Conservation (phyloP, 352 stramenopile genomes). For the Phytophthora idaei region DNA sequence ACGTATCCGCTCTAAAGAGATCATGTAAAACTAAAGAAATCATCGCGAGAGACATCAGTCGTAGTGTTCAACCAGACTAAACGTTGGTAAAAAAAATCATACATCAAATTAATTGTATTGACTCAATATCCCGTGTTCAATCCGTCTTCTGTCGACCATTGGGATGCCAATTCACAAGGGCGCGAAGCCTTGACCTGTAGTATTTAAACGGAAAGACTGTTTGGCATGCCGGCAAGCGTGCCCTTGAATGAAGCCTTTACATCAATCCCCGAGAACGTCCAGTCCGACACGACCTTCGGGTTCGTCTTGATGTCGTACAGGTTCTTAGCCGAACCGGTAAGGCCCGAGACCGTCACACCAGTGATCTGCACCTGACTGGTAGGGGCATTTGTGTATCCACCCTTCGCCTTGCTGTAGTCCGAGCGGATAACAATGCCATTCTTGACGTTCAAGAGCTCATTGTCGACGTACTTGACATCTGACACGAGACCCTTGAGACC, state of each 20-base stretch:
- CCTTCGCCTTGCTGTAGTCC: slow-evolving; percentile 43
- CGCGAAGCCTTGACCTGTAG: neutral
- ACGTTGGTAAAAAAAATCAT: neutral
- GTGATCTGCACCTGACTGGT: slow-evolving; percentile 37
- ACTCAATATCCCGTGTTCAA: neutral
- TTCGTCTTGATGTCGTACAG: slow-evolving; percentile 42
- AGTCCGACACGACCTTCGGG: slow-evolving; percentile 26
- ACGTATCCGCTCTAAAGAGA: no score
- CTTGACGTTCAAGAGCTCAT: slow-evolving; percentile 23
- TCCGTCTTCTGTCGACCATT: neutral
- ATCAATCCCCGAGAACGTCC: slow-evolving; percentile 27
- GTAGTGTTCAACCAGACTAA: no score
- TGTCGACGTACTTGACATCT: slow-evolving; percentile 20
- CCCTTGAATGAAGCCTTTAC: slow-evolving; percentile 1
- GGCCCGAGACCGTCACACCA: slow-evolving; percentile 27
- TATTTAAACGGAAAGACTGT: neutral
- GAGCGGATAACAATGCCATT: slow-evolving; percentile 28
- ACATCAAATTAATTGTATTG: neutral
- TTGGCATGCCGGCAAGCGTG: slow-evolving; percentile 10
- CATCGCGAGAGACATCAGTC: no score
- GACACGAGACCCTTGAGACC: slow-evolving; percentile 20
- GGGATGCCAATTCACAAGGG: neutral
- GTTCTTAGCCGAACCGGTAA: slow-evolving; percentile 38
- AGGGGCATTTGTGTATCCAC: slow-evolving; percentile 27
- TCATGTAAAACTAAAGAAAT: no score